Base-by-base conservation (phyloP, 192 early-diverging fungal species). In the Coemansia sp. region DNA sequence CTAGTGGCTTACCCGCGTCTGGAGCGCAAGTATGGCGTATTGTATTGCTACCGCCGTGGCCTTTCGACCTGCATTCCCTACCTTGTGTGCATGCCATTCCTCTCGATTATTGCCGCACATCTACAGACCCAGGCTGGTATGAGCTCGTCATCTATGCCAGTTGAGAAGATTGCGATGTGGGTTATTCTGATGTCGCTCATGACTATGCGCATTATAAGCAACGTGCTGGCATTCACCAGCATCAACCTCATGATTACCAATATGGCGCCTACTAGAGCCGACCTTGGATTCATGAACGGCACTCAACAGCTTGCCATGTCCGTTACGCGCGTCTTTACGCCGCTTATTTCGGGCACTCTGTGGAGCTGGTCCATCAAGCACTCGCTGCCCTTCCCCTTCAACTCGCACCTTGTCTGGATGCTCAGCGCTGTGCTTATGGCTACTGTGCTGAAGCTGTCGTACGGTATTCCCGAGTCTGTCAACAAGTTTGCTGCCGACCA, bases 1-100 rank as follows among this genome's bases (percentile, higher is more conserved):
- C 73, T 89, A 2, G 39, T 86, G 19, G 42, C 78, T 0, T 86
- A 85, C 43, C 86, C 85, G 9, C 58, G 61, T 6, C 59, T 85
- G 8, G 74, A 77, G 24, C 67, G 71, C 22, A 75, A 70, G 39
- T 79, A 79, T 51, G 86, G 86, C 24, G 59, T 72, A 0, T 39
- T 88, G 2, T 45, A 47, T n/a, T 79, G 82, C 46, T 85, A 79
- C 66, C 87, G 70, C 20, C 12, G 19, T 0, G 81, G 73, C 31
- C 65, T 76, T 11, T 63, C 20, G 31, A 31, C 71, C 0, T 19
- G 67, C 1, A 60, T 67, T 10, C 49, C 68, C 3, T 46, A 59
- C 2, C 70, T 61, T 11, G 0, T 67, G 6, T 29, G 39, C 14
- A 54, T 67, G 8, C 62, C 73, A 41, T 62, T 72, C 10, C 56